Evolutionary conservation across 2,329 filamentous ascomycete genomes (phyloP).

Genomic region (Aspergillus melleus): DNA sequence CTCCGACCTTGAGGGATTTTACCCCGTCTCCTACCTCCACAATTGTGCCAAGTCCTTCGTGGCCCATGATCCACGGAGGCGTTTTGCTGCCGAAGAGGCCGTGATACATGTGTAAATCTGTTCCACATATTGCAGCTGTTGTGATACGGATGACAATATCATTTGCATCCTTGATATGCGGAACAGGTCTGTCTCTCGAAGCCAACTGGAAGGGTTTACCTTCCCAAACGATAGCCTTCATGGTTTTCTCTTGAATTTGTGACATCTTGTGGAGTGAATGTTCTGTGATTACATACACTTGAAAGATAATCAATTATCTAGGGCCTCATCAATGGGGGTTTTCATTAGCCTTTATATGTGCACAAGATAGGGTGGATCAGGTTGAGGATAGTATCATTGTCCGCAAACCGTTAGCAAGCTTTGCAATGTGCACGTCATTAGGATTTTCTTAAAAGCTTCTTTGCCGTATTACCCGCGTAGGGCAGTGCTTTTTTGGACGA

Average conservation of each 20-base stretch:
- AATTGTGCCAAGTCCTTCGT: conserved; percentile 26
- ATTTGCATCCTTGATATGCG: conserved; percentile 14
- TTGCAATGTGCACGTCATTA: no score
- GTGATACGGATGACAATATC: conserved; percentile 41
- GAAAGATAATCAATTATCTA: no score
- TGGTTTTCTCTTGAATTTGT: conserved; percentile 7
- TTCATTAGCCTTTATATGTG: no score
- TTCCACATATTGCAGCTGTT: conserved; percentile 36
- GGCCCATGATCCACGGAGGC: conserved; percentile 25
- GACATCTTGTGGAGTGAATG: no score
- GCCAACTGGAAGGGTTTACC: conserved; percentile 27
- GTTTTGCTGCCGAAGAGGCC: conserved; percentile 23
- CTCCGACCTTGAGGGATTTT: conserved; percentile 15
- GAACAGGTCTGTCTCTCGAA: conserved; percentile 21
- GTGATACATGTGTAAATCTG: conserved; percentile 36
- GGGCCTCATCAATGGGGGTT: no score
- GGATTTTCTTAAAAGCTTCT: no score
- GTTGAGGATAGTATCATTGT: no score
- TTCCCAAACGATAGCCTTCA: conserved; percentile 30
- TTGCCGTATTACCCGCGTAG: no score
- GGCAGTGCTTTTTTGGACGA: no score
- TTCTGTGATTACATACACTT: no score
- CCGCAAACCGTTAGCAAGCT: no score
- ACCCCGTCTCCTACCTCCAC: conserved; percentile 20
- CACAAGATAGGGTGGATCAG: no score